Evolutionary conservation across 1,284 basidiomycete species (phyloP).

Genomic region (Termitomyces sp.): DNA sequence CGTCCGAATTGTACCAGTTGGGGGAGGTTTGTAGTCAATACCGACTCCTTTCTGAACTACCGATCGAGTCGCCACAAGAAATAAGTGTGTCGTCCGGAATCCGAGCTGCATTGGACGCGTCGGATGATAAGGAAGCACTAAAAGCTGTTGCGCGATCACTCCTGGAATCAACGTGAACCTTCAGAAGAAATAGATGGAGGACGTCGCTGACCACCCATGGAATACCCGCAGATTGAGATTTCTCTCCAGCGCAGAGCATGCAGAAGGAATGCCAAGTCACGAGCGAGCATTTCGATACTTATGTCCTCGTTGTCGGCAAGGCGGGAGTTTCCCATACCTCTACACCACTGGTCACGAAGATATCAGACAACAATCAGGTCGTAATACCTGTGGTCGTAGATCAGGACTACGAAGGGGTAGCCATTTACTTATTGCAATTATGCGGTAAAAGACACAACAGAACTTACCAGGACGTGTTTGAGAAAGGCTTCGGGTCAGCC

Average conservation of each 20-base stretch:
- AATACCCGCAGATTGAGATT: conserved; percentile 39
- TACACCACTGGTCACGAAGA: neutral
- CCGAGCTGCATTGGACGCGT: conserved; percentile 29
- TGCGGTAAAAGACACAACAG: neutral
- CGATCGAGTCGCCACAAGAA: conserved; percentile 32
- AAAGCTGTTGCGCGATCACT: conserved; percentile 35
- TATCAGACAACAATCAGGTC: neutral
- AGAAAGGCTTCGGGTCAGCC: conserved; percentile 21
- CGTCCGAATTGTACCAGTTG: conserved; percentile 21
- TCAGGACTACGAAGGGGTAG: conserved; percentile 5
- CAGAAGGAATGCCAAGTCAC: conserved; percentile 35
- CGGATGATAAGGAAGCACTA: conserved; percentile 35
- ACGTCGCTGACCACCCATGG: conserved; percentile 33
- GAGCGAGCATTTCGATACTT: conserved; percentile 37
- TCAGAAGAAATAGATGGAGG: neutral
- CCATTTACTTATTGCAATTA: neutral
- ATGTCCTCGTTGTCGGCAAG: conserved; percentile 30
- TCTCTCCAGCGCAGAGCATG: conserved; percentile 33
- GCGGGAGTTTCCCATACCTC: conserved; percentile 30
- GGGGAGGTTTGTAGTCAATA: conserved; percentile 20
- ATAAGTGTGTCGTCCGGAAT: conserved; percentile 36
- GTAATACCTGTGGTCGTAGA: conserved; percentile 13
- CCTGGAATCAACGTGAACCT: conserved; percentile 22
- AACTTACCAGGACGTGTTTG: conserved; percentile 23
- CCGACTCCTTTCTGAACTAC: conserved; percentile 20